A percentile compares a stretch with the other conserved stretches of the same genome.
Evolutionary conservation across 768 basidiomycete genomes (phyloP).

Genomic region (Kwoniella sp.): DNA sequence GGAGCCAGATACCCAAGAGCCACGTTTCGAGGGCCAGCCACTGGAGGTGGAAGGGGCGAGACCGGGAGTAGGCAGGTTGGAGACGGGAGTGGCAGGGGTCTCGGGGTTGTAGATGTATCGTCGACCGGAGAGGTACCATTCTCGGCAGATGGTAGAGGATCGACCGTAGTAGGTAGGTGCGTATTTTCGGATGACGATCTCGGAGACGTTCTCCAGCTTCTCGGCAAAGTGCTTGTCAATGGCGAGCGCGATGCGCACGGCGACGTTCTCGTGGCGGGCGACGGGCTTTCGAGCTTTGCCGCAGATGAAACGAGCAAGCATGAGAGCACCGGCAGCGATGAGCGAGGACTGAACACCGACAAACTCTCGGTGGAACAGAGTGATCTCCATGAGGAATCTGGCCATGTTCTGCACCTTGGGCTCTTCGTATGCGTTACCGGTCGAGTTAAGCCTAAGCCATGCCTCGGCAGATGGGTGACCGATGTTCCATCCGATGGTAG

Average conservation of each 20-base stretch:
- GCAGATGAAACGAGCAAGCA: slow-evolving; percentile 82
- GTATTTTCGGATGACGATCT: slow-evolving; percentile 97
- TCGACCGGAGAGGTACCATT: slow-evolving; percentile 82
- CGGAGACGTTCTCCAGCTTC: slow-evolving; percentile 86
- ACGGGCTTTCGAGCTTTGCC: slow-evolving; percentile 60
- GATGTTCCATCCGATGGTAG: slow-evolving; percentile 92
- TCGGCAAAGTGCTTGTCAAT: slow-evolving; percentile 82
- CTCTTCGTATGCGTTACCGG: slow-evolving; percentile 64
- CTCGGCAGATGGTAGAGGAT: slow-evolving; percentile 85
- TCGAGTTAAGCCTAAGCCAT: slow-evolving; percentile 69
- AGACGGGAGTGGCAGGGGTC: slow-evolving; percentile 39
- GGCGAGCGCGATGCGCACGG: slow-evolving; percentile 71
- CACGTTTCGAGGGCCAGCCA: slow-evolving; percentile 39
- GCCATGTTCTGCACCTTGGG: slow-evolving; percentile 90
- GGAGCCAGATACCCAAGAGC: slow-evolving; percentile 40
- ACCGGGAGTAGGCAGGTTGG: slow-evolving; percentile 37
- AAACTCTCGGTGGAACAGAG: slow-evolving; percentile 95
- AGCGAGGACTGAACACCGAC: slow-evolving; percentile 77
- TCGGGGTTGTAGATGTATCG: slow-evolving; percentile 44
- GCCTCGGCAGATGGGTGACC: slow-evolving; percentile 98
- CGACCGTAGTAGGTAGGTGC: slow-evolving; percentile 95
- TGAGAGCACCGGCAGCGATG: slow-evolving; percentile 82
- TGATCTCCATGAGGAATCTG: slow-evolving; percentile 98
- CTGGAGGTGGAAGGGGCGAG: slow-evolving; percentile 40
- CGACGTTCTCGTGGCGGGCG: slow-evolving; percentile 21